Conservation (phyloP, 306 rosid genomes). For the Cucurbita maxima region DNA sequence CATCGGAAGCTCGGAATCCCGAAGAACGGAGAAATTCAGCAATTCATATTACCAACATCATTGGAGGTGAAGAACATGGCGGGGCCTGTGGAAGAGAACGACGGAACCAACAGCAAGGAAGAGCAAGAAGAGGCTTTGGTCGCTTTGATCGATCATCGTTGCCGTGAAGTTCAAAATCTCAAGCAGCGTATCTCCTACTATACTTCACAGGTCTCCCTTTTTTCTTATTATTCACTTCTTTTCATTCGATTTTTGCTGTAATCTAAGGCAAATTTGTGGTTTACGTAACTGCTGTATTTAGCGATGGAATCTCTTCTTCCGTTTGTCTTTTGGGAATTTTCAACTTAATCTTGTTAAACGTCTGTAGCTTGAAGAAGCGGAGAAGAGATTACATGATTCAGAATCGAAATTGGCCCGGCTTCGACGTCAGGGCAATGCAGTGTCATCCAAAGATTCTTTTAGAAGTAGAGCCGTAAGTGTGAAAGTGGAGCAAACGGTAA, state of each 20-base stretch:
- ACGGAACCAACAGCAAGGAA: conserved; percentile 14
- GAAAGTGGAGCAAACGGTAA: conserved; percentile 35
- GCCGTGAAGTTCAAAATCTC: conserved; percentile 49
- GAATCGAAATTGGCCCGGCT: conserved; percentile 63
- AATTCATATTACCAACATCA: neutral
- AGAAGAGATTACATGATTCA: conserved; percentile 51
- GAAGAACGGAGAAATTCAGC: neutral
- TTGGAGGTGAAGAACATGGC: conserved; percentile 14
- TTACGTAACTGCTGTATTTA: neutral
- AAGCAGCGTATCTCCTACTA: conserved; percentile 51
- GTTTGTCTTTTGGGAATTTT: neutral
- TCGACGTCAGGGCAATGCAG: conserved; percentile 24
- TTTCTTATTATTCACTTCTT: neutral
- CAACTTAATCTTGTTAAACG: conserved; percentile 12
- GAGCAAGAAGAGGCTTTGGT: conserved; percentile 80
- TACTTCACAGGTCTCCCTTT: conserved; percentile 40
- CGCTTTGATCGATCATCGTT: conserved; percentile 73
- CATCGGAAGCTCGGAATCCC: neutral
- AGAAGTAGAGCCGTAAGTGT: conserved; percentile 22
- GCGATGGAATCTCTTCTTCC: neutral
- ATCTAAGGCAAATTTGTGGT: neutral
- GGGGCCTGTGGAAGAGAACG: neutral
- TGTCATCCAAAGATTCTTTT: conserved; percentile 14
- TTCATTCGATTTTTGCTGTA: neutral
- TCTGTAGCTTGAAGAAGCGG: conserved; percentile 71